Evolutionary conservation across 495 filamentous ascomycete species (phyloP), one percentile per base, ranked within the genome.

Genomic region (Glarea lozoyensis): DNA sequence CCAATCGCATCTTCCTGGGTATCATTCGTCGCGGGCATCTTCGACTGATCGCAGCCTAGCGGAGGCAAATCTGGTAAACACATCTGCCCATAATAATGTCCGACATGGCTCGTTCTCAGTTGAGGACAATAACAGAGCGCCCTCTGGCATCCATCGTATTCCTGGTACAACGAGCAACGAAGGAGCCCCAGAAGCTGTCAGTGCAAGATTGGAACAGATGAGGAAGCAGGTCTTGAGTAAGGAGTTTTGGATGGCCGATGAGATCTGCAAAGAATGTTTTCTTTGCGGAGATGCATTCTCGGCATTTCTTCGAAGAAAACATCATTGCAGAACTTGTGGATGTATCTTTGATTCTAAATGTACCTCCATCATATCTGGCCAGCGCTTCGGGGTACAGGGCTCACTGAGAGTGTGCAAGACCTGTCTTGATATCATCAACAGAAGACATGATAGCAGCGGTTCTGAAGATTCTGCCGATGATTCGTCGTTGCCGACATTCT

Each of bases 201-300:
- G 69, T 50, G 72, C 72, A 32, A 67, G 73, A 25, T 66, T 82
- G 18, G 73, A 81, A 45, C 74, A 86, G 54, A 75, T 88, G 62
- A 72, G 82, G 44, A 89, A 85, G 54, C 86, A 84, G 58, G 74
- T 96, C 23, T 66, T 97, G 11, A 94, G 82, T 52, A 90, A 84
- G 58, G 87, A 95, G 41, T 97, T 93, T 57, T 99, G 93, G 93
- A 99, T 99, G 93, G 84, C 85, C 34, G 93, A 99, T 63, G 93
- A 97, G 56, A 94, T 93, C 56, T 90, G 88, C 34, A 97, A 90
- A 62, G 90, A 96, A 51, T 99, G 93, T 58, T 99, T 97, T 56
- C 72, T 85, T 34, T 99, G 93, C 54, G 82, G 81, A 32, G 81
- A 86, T 48, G 72, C 85, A 15, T 97, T 99, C 53, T 83, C 87